Conservation (phyloP, 2,329 filamentous ascomycete species). For the Aspergillus proliferans region DNA sequence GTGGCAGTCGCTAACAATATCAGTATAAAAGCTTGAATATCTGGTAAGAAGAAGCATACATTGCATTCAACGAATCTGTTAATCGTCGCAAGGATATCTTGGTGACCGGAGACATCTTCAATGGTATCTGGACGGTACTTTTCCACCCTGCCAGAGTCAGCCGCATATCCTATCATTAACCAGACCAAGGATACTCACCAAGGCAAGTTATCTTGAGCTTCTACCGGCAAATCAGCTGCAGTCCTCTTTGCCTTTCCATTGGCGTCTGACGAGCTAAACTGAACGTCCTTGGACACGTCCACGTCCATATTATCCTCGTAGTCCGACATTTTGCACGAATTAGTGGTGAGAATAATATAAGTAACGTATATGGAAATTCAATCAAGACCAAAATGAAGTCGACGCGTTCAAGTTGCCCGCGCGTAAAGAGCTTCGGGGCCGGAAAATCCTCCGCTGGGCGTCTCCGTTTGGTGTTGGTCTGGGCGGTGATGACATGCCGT, state of each 20-base stretch:
- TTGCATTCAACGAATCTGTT: slow-evolving; percentile 97
- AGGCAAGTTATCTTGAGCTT: slow-evolving; percentile 87
- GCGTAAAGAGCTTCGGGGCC: slow-evolving; percentile 38
- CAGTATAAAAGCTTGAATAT: neutral
- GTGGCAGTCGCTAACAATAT: slow-evolving; percentile 63
- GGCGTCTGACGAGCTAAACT: slow-evolving; percentile 67
- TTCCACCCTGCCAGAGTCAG: slow-evolving; percentile 63
- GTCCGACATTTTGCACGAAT: slow-evolving; percentile 43
- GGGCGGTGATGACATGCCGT: slow-evolving; percentile 23
- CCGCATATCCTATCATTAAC: neutral
- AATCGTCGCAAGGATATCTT: slow-evolving; percentile 95
- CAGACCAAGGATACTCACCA: slow-evolving; percentile 53
- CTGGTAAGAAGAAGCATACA: slow-evolving; percentile 34
- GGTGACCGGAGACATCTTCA: slow-evolving; percentile 88
- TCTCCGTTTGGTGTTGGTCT: neutral
- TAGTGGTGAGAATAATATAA: neutral
- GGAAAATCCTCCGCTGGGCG: slow-evolving; percentile 28
- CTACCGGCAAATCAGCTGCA: slow-evolving; percentile 85
- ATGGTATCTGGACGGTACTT: slow-evolving; percentile 90
- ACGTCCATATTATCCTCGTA: slow-evolving; percentile 64
- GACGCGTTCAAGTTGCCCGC: slow-evolving; percentile 28
- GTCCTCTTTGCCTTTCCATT: slow-evolving; percentile 79
- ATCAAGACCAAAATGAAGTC: slow-evolving; percentile 2
- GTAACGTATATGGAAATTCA: neutral
- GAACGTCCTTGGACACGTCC: slow-evolving; percentile 49